These are phyloP conservation scores for Bipolaris bicolor DNA, from an alignment of 2,329 filamentous ascomycete genomes.

Conservation along the genomic window DNA sequence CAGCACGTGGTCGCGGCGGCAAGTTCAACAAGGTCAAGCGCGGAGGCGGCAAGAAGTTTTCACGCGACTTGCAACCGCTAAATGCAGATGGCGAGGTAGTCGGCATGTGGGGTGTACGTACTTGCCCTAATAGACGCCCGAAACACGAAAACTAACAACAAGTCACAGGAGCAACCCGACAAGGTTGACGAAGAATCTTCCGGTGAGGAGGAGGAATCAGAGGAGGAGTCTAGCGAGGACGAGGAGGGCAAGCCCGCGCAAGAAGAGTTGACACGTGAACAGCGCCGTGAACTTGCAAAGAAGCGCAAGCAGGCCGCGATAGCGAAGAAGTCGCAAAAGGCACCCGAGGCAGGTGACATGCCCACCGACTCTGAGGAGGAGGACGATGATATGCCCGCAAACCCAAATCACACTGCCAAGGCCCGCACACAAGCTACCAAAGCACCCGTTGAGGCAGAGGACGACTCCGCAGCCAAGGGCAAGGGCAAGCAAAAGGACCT, in stretches of 20 bases:
- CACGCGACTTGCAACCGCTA: slow-evolving; percentile 83
- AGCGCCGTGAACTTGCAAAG: slow-evolving; percentile 86
- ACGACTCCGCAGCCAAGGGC: slow-evolving; percentile 61
- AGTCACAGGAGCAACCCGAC: slow-evolving; percentile 47
- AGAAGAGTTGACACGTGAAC: slow-evolving; percentile 77
- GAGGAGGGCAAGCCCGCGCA: slow-evolving; percentile 53
- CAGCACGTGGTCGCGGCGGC: slow-evolving; percentile 77
- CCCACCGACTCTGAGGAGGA: slow-evolving; percentile 73
- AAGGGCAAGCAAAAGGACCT: slow-evolving; percentile 60
- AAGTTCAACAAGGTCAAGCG: slow-evolving; percentile 94
- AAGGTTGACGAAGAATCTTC: slow-evolving; percentile 58
- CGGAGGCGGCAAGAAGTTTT: slow-evolving; percentile 96
- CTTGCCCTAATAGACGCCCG: background rate
- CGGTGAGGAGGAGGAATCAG: slow-evolving; percentile 51
- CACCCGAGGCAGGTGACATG: slow-evolving; percentile 83
- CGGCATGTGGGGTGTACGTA: slow-evolving; percentile 80
- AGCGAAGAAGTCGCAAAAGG: slow-evolving; percentile 71
- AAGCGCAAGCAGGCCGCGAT: slow-evolving; percentile 90
- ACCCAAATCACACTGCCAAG: slow-evolving; percentile 81
- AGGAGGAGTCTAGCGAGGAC: slow-evolving; percentile 52
- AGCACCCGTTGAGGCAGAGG: slow-evolving; percentile 51
- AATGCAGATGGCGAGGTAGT: slow-evolving; percentile 88
- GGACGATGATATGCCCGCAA: slow-evolving; percentile 75
- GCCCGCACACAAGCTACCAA: slow-evolving; percentile 70
- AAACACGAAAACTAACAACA: slow-evolving; percentile 24